These are phyloP conservation scores for Begonia fuchsioides DNA, from an alignment of 306 rosid genomes.

Conservation along the genomic window DNA sequence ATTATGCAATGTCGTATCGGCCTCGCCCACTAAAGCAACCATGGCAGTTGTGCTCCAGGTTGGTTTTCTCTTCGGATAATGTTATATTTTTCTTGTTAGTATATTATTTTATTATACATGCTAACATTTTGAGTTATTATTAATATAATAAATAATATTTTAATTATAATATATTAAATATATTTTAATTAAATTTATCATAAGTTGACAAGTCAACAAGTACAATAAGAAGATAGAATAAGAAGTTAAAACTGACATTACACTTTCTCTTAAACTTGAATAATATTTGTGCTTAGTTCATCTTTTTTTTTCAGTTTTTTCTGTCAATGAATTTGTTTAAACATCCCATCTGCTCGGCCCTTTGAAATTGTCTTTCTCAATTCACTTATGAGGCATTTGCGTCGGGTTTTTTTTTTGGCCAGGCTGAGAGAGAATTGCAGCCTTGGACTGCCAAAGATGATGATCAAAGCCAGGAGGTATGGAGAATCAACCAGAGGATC, in stretches of 20 bases:
- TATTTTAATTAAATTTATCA: too few relatives aligned
- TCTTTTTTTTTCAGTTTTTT: background rate
- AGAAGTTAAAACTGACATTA: too few relatives aligned
- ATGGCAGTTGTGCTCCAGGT: constrained; percentile 99
- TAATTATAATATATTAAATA: too few relatives aligned
- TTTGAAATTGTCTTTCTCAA: background rate
- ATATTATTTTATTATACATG: too few relatives aligned
- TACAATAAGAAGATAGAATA: too few relatives aligned
- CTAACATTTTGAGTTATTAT: too few relatives aligned
- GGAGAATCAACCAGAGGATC: constrained; percentile 90
- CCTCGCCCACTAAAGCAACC: constrained; percentile 86
- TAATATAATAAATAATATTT: too few relatives aligned
- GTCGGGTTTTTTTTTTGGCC: constrained; percentile 21
- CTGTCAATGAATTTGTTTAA: background rate
- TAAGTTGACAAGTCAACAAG: too few relatives aligned
- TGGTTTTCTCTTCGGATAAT: background rate
- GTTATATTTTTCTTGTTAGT: too few relatives aligned
- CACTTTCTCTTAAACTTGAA: constrained; percentile 9
- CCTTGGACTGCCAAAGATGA: constrained; percentile 98
- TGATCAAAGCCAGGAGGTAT: constrained; percentile 81
- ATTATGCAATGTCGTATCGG: constrained; percentile 86
- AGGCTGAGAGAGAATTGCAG: constrained; percentile 91
- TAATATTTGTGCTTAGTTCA: background rate
- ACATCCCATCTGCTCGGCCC: too few relatives aligned
- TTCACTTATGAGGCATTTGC: constrained; percentile 9